A percentile compares a stretch with the other conserved stretches of the same genome.
These are phyloP conservation scores for Tolypocladium guangdongense DNA, from an alignment of 2,329 filamentous ascomycete genomes.

Conservation along the genomic window DNA sequence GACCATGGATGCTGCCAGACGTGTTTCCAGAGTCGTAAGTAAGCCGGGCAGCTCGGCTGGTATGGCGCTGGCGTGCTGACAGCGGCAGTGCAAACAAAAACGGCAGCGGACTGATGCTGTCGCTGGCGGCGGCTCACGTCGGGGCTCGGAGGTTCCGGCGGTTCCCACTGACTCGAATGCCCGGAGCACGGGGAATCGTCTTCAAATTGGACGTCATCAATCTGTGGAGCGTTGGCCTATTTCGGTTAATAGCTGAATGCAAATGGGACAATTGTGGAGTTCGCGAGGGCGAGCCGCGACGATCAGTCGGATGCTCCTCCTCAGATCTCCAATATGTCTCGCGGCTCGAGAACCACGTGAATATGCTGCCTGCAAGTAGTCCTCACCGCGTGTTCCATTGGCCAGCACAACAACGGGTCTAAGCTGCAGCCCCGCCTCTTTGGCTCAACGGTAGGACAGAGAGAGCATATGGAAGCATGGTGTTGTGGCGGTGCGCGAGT, in stretches of 20 bases:
- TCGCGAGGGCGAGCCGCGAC: not conserved
- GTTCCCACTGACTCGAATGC: not conserved
- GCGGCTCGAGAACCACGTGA: not conserved
- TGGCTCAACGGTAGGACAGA: not conserved
- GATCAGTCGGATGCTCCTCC: not conserved
- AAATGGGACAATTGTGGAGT: not conserved
- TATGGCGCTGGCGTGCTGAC: not conserved
- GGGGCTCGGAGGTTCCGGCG: not conserved
- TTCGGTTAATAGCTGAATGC: not conserved
- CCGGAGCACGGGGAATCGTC: not conserved
- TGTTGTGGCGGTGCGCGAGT: not conserved
- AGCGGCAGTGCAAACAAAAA: not conserved
- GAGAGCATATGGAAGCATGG: not conserved
- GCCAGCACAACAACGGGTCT: not conserved
- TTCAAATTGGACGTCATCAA: not conserved
- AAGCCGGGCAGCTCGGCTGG: not conserved
- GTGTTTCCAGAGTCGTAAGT: slow-evolving; percentile 34
- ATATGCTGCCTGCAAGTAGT: not conserved
- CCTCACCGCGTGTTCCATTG: not conserved
- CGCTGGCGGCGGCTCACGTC: not conserved
- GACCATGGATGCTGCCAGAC: slow-evolving; percentile 42
- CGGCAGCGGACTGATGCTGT: not conserved
- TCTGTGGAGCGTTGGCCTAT: not conserved
- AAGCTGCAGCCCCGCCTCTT: not conserved
- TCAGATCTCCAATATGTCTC: not conserved